Base-by-base conservation (phyloP, 192 early-diverging fungal genomes). In the Linderina pennispora region DNA sequence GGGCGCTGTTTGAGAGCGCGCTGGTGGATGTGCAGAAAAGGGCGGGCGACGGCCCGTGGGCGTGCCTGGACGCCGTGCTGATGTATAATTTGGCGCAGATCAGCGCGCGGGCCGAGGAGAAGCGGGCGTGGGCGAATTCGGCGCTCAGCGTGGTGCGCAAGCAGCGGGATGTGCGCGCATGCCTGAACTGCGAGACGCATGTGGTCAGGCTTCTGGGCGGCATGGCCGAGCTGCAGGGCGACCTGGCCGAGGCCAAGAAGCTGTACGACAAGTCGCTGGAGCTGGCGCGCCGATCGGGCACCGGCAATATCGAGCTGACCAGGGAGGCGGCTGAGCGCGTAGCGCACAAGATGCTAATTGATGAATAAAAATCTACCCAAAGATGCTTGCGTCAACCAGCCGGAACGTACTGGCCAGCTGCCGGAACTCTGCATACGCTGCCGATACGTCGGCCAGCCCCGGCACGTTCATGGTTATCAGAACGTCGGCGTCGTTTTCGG, bases 391-490 rank as follows among this genome's bases (percentile, higher is more conserved):
- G 17, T 33, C 28, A 4, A 20, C n/a, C 17, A 54, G 31, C 9
- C 1, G 23, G 9, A 54, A 38, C 15, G 35, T 54, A 2, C 8
- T 3, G 3, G 45, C 13, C 8, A 45, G 23, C 22, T 16, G 15
- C 4, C 4, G 10, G 38, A 54, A 54, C 19, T 45, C 20, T 11
- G 28, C 28, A 31, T 31, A 11, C 28, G 11, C 28, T 31, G 5
- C 28, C 28, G 28, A 5, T 8, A 31, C 28, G 28, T 31, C 28
- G 28, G 11, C 28, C 5, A 11, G 28, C 28, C 5, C 40, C 1
- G 89, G 89, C 0, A 77, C 75, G 53, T 95, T 93, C 36, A 80
- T 65, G 0, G 89, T 80, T 3, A 95, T 68, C 4, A 93, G 71
- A 9, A 95, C 51, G 42, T 95, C 92, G 0, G 89, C 86, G 4